Evolutionary conservation across 1,139 yeast species (phyloP), one percentile per base, ranked within the genome.

Genomic region (Pneumocystis oryctolagi): DNA sequence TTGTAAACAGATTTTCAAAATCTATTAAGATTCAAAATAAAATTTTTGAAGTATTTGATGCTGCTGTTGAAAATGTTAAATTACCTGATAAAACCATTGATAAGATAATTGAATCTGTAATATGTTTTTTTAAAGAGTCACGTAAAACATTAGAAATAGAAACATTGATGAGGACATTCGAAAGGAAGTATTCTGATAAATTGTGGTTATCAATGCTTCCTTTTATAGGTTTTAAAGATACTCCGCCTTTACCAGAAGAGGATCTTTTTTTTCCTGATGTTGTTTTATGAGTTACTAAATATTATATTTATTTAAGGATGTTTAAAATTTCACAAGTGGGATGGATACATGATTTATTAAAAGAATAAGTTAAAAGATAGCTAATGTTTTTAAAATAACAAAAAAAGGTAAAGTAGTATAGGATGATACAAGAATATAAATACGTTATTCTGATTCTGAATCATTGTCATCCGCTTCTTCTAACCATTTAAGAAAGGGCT

Each of bases 401-500:
- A 37, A 37, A 47, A 25, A 20, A 47, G 30, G 18, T 18, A 20
- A 12, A 6, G 16, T 6, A 25, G 18, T 20, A 47, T 9, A 20
- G 25, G 30, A 47, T 47, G 30, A 47, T 47, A 47, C 28, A 25
- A 25, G 34, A 34, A 28, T 57, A 59, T 30, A 55, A 18, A 40
- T 58, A 18, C 58, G 35, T 32, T 59, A 64, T 61, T 70, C 67
- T 61, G 78, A 80, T 58, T 78, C 82, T 30, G 79, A 82, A 65
- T 82, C 84, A 67, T 85, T 92, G 70, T 85, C 87, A 68, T 89
- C 97, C 65, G 98, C 97, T 75, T 87, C 92, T 73, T 89, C 85
- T 69, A 92, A 82, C 98, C 98, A 92, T 70, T 86, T 84, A 68
- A 92, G 78, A 77, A 92, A 92, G 57, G 97, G 96, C 77, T 89